Evolutionary conservation across 2,329 filamentous ascomycete species (phyloP).

Genomic region (Neospermospora avenae): DNA sequence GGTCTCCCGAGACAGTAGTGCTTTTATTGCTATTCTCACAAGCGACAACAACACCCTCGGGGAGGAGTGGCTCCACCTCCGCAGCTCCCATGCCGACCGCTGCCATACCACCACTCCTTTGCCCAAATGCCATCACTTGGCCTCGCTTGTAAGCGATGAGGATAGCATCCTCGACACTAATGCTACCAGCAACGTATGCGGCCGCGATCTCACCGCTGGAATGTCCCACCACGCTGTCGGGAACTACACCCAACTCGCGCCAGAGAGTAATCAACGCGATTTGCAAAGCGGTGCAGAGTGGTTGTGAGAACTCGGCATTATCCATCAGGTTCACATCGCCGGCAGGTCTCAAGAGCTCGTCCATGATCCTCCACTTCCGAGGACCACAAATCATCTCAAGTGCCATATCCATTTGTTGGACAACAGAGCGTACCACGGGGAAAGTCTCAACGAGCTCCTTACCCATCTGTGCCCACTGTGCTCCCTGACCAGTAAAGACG

Average conservation of each 20-base stretch:
- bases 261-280: slow-evolving; percentile 44
- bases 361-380: slow-evolving; percentile 18
- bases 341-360: slow-evolving; percentile 21
- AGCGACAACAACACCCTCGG: slow-evolving; percentile 31
- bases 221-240: slow-evolving; percentile 42
- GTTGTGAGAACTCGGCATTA: slow-evolving; percentile 37
- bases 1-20: slow-evolving; percentile 30
- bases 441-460: slow-evolving; percentile 18
- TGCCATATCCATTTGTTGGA: slow-evolving; percentile 26
- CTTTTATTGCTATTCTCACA: slow-evolving; percentile 31
- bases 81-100: slow-evolving; percentile 43
- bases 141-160: slow-evolving; percentile 45
- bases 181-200: slow-evolving; percentile 41
- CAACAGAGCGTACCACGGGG: slow-evolving; percentile 12
- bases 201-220: slow-evolving; percentile 48
- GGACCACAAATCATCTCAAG: slow-evolving; percentile 29
- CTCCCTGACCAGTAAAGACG: slow-evolving; percentile 30
- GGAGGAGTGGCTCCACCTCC: slow-evolving; percentile 19
- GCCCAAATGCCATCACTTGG: not conserved
- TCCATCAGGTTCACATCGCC: slow-evolving; percentile 19
- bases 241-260: slow-evolving; percentile 39
- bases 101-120: slow-evolving; percentile 44
- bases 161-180: slow-evolving; percentile 36
- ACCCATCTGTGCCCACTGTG: slow-evolving; percentile 27
- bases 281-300: slow-evolving; percentile 47